Conservation (phyloP, 371 early-diverging fungal genomes). For the Massospora cicadina region DNA sequence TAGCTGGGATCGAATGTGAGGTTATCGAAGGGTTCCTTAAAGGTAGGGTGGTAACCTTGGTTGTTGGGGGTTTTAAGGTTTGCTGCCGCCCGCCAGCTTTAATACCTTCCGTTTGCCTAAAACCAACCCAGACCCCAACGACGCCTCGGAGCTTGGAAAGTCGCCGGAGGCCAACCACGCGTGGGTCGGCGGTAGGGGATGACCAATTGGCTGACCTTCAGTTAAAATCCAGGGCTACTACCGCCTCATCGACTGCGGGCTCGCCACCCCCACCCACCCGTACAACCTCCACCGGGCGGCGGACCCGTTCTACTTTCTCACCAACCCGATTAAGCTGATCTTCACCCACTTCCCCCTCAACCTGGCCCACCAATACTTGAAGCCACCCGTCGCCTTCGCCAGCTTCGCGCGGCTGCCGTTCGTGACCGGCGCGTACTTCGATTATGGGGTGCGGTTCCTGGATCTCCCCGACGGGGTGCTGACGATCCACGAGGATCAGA, state of each 20-base stretch:
- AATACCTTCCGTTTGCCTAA: too few relatives aligned
- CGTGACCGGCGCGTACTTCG: conserved; percentile 18
- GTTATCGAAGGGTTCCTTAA: conserved; percentile 34
- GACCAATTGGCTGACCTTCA: conserved; percentile 1
- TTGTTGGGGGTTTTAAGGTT: too few relatives aligned
- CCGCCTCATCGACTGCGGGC: conserved; percentile 37
- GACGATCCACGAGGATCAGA: conserved; percentile 18
- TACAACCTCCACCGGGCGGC: conserved; percentile 13
- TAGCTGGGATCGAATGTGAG: conserved; percentile 29
- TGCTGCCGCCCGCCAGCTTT: too few relatives aligned
- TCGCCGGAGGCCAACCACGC: conserved; percentile 28
- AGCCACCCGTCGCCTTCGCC: conserved; percentile 16
- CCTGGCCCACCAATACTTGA: conserved; percentile 17
- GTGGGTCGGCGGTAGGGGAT: conserved; percentile 29
- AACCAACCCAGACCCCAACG: conserved; percentile 20
- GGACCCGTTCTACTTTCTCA: conserved; percentile 19
- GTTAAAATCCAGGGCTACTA: conserved; percentile 39
- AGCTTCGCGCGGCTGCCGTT: conserved; percentile 17
- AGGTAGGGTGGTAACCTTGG: too few relatives aligned
- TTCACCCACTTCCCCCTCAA: conserved; percentile 17
- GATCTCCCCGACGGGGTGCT: conserved; percentile 16
- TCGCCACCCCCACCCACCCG: conserved; percentile 21
- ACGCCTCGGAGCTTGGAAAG: conserved; percentile 15
- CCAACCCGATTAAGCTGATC: conserved; percentile 16
- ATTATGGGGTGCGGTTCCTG: conserved; percentile 16